Evolutionary conservation across 2,329 filamentous ascomycete genomes (phyloP).

Genomic region (Ploettnerulaceae sp.): DNA sequence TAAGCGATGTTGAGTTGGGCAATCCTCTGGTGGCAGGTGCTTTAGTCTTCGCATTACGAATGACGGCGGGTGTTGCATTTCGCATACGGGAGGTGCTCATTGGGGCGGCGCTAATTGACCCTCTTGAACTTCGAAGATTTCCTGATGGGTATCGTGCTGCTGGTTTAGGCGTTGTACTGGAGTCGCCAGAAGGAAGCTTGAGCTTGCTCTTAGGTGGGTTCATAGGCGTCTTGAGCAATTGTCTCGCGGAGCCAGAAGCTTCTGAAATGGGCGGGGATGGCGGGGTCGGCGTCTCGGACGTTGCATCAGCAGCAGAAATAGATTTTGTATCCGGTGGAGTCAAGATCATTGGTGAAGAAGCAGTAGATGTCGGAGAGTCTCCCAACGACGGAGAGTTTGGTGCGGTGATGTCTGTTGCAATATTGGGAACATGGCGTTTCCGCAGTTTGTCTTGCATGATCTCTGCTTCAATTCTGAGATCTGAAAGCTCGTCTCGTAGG

Average conservation of each 20-base stretch:
- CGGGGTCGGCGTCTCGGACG: constrained; percentile 70
- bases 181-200: constrained; percentile 51
- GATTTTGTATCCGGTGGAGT: constrained; percentile 75
- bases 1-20: constrained; percentile 66
- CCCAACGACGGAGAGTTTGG: constrained; percentile 70
- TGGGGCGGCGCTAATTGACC: constrained; percentile 17
- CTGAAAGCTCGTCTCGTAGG: constrained; percentile 82
- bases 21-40: constrained; percentile 38
- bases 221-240: constrained; percentile 28
- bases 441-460: constrained; percentile 92
- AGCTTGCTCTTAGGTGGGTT: constrained; percentile 40
- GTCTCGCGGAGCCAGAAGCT: constrained; percentile 46
- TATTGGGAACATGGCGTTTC: constrained; percentile 58
- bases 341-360: constrained; percentile 83
- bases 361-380: constrained; percentile 73
- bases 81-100: constrained; percentile 21
- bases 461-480: constrained; percentile 91
- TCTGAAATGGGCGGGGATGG: constrained; percentile 94
- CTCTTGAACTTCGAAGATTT: constrained; percentile 26
- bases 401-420: constrained; percentile 58
- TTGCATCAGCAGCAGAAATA: constrained; percentile 50
- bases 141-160: constrained; percentile 28
- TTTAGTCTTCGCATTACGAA: constrained; percentile 39
- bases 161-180: constrained; percentile 50
- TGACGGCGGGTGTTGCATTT: constrained; percentile 35